A percentile compares a stretch with the other conserved stretches of the same genome.
These are phyloP conservation scores for Papilionanthe hybrid DNA, from an alignment of 116 monocot species.

Conservation along the genomic window DNA sequence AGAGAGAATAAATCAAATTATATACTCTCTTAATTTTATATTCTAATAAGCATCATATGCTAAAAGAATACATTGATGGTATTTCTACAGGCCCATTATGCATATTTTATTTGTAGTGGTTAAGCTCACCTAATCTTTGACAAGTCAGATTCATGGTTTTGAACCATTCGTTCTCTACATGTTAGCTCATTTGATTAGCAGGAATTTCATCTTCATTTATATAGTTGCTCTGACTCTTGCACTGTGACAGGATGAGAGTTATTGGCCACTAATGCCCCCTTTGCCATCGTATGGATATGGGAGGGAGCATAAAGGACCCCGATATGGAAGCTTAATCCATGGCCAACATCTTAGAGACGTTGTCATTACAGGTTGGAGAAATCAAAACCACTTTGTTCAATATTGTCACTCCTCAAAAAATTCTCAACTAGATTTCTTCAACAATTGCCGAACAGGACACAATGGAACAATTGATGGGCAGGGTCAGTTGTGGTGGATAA, in stretches of 20 bases:
- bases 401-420: too few species aligned
- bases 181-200: neutral
- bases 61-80: too few species aligned
- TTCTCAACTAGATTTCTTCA: too few species aligned
- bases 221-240: neutral
- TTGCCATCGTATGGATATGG: slow-evolving; percentile 96
- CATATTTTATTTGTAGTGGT: neutral
- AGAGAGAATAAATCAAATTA: too few species aligned
- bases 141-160: neutral
- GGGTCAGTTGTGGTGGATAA: slow-evolving; percentile 86
- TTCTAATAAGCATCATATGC: too few species aligned
- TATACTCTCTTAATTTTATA: too few species aligned
- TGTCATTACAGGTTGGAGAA: slow-evolving; percentile 74
- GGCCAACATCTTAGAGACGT: slow-evolving; percentile 81
- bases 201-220: neutral
- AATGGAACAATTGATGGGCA: slow-evolving; percentile 96
- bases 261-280: slow-evolving; percentile 83
- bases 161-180: neutral
- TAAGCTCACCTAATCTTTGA: neutral
- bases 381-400: neutral
- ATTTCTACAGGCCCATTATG: neutral
- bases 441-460: slow-evolving; percentile 41
- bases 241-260: slow-evolving; percentile 67
- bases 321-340: slow-evolving; percentile 92
- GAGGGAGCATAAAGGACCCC: slow-evolving; percentile 75